phyloP scores from a whole-genome alignment of 306 rosid species.

The Vigna radiata region DNA sequence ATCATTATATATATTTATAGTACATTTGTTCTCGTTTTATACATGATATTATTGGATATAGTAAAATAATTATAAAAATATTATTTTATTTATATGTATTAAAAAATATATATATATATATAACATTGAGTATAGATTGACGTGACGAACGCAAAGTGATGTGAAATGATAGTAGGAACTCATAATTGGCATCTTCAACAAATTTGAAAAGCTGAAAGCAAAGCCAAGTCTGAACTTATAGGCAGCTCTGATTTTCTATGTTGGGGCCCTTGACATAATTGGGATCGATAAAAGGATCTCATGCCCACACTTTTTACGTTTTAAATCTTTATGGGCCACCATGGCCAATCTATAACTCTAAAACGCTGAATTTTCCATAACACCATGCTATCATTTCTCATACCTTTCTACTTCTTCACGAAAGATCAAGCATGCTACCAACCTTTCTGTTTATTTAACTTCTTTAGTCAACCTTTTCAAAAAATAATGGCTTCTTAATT shows the following conservation, averaged over 20 bases:
- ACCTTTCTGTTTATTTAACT: not conserved
- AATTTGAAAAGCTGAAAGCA: not conserved
- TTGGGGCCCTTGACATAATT: slow-evolving; percentile 36
- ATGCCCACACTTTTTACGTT: not conserved
- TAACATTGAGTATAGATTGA: not conserved
- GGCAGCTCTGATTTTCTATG: not conserved
- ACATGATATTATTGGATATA: no score
- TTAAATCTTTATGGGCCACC: no score
- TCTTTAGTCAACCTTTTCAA: slow-evolving; percentile 2
- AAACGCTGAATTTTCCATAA: no score
- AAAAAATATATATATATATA: no score
- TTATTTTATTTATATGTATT: no score
- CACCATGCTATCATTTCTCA: no score
- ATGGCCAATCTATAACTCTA: no score
- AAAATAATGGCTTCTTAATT: not conserved
- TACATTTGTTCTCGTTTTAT: no score
- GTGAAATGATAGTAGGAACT: not conserved
- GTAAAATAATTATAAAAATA: no score
- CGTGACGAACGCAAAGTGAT: not conserved
- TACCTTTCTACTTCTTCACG: no score
- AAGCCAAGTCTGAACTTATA: not conserved
- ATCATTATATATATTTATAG: no score
- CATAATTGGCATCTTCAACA: slow-evolving; percentile 6
- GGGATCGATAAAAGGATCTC: slow-evolving; percentile 5
- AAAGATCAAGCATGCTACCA: no score